These are phyloP conservation scores for Candida berthetii DNA, from an alignment of 805 yeast genomes.

Conservation along the genomic window DNA sequence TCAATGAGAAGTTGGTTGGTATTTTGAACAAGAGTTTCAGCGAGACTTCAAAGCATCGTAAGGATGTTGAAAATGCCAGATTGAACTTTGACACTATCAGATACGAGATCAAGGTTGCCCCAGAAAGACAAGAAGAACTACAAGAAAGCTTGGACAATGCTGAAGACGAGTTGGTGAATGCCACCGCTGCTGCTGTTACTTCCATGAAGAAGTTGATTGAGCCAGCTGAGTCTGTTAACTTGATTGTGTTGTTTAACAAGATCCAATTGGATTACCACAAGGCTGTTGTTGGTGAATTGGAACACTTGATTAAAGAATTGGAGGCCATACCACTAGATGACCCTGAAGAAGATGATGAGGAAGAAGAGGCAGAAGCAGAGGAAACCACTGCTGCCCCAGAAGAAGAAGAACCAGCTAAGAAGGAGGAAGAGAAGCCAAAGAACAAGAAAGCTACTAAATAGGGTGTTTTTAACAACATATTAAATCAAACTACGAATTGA, in stretches of 20 bases:
- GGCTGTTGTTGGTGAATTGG: slow-evolving; percentile 43
- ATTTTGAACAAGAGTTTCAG: slow-evolving; percentile 53
- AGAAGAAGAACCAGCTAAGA: slow-evolving; percentile 15
- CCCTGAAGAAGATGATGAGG: slow-evolving; percentile 16
- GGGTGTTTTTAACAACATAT: no score
- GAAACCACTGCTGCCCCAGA: slow-evolving; percentile 1
- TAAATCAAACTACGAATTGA: no score
- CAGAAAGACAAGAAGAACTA: slow-evolving; percentile 13
- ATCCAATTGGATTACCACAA: slow-evolving; percentile 65
- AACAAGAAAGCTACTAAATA: not conserved
- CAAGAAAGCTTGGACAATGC: slow-evolving; percentile 36
- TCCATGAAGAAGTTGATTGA: slow-evolving; percentile 68
- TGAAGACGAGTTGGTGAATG: slow-evolving; percentile 78
- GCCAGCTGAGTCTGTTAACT: slow-evolving; percentile 56
- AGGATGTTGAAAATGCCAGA: slow-evolving; percentile 64
- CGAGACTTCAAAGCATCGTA: slow-evolving; percentile 54
- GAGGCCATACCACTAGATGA: slow-evolving; percentile 23
- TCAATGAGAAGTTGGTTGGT: slow-evolving; percentile 49
- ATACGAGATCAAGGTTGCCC: slow-evolving; percentile 38
- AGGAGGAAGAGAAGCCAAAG: not conserved
- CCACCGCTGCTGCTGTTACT: slow-evolving; percentile 73
- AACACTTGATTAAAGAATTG: slow-evolving; percentile 37
- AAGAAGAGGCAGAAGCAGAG: slow-evolving; percentile 17
- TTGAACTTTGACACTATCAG: slow-evolving; percentile 65
- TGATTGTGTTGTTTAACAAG: slow-evolving; percentile 59